Conservation (phyloP, 2,329 filamentous ascomycete genomes). For the Uncinocarpus reesii region DNA sequence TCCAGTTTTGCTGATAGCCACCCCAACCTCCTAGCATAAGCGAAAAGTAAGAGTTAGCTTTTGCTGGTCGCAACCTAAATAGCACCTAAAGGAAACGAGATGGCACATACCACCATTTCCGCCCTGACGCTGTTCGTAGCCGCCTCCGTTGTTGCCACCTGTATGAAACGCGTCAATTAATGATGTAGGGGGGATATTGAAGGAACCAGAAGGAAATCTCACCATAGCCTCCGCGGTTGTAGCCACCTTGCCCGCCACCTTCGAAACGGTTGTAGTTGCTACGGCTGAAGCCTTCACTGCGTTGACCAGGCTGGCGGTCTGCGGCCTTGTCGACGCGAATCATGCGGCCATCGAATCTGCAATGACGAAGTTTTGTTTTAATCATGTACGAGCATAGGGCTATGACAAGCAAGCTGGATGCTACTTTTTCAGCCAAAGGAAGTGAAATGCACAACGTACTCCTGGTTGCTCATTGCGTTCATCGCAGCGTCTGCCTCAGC, state of each 20-base stretch:
- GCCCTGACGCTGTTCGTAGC: slow-evolving; percentile 24
- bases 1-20: slow-evolving; percentile 13
- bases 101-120: slow-evolving; percentile 19
- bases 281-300: slow-evolving; percentile 43
- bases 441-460: slow-evolving; percentile 49
- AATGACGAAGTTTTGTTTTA: slow-evolving; percentile 19
- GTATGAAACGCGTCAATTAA: slow-evolving; percentile 6
- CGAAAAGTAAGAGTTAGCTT: neutral
- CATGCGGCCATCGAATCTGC: slow-evolving; percentile 80
- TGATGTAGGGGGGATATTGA: neutral
- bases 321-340: slow-evolving; percentile 96
- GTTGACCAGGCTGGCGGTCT: slow-evolving; percentile 55
- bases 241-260: slow-evolving; percentile 26
- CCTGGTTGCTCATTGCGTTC: slow-evolving; percentile 42
- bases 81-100: too few relatives aligned
- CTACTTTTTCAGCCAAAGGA: slow-evolving; percentile 3
- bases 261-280: slow-evolving; percentile 38
- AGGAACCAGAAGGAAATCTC: slow-evolving; percentile 9
- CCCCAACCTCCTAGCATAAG: slow-evolving; percentile 13
- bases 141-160: slow-evolving; percentile 17
- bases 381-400: slow-evolving; percentile 17
- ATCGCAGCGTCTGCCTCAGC: slow-evolving; percentile 36
- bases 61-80: neutral
- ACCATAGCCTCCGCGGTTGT: slow-evolving; percentile 28
- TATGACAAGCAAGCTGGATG: slow-evolving; percentile 15